These are phyloP conservation scores for Colletotrichum truncatum DNA, from an alignment of 2,329 filamentous ascomycete genomes.

Conservation along the genomic window DNA sequence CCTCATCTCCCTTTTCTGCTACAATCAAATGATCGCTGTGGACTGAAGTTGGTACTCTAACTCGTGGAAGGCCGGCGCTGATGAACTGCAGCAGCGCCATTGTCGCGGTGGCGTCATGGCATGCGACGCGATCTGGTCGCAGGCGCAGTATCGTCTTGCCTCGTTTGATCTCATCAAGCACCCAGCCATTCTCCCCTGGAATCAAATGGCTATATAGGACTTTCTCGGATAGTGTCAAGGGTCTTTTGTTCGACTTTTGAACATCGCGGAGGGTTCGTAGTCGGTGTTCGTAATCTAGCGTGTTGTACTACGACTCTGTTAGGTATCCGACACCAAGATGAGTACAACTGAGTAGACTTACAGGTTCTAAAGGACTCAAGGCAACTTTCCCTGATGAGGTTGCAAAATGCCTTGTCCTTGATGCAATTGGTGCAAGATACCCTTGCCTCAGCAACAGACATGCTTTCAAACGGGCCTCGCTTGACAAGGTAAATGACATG, in stretches of 20 bases:
- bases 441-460: background rate
- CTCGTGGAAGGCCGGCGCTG: conserved; percentile 47
- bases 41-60: conserved; percentile 47
- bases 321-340: background rate
- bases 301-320: conserved; percentile 23
- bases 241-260: conserved; percentile 33
- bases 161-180: conserved; percentile 40
- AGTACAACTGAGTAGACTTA: background rate
- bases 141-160: conserved; percentile 48
- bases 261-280: conserved; percentile 31
- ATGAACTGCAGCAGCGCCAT: conserved; percentile 54
- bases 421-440: background rate
- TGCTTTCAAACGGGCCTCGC: background rate
- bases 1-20: conserved; percentile 39
- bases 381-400: conserved; percentile 19
- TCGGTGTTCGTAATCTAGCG: conserved; percentile 31
- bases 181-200: conserved; percentile 37
- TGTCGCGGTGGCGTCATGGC: conserved; percentile 51
- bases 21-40: conserved; percentile 50
- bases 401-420: background rate
- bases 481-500: conserved; percentile 2
- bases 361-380: conserved; percentile 35
- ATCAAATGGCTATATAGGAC: conserved; percentile 48
- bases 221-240: conserved; percentile 48
- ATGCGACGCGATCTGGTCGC: conserved; percentile 48